A percentile compares a stretch with the other conserved stretches of the same genome.
Conservation (phyloP, 2,329 filamentous ascomycete genomes). For the Ophiostoma sp. region DNA sequence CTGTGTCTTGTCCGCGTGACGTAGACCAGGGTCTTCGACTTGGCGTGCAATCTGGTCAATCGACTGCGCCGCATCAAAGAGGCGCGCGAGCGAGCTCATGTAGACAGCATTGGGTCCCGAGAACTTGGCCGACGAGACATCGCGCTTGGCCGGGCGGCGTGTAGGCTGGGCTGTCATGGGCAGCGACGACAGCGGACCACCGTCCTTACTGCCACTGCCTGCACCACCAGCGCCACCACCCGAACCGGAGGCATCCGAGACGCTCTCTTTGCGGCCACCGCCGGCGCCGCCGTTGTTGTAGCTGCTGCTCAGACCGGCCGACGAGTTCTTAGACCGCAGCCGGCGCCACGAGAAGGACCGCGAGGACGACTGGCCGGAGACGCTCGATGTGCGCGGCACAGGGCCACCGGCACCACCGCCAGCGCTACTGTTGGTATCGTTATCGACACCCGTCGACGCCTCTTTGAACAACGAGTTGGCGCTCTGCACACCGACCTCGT, state of each 20-base stretch:
- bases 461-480: constrained; percentile 75
- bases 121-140: constrained; percentile 68
- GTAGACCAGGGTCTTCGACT: constrained; percentile 90
- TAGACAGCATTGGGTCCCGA: constrained; percentile 85
- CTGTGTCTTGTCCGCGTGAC: constrained; percentile 88
- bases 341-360: constrained; percentile 88
- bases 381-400: constrained; percentile 59
- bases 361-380: constrained; percentile 71
- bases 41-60: constrained; percentile 94
- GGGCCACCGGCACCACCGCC: constrained; percentile 28
- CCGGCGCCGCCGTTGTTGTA: constrained; percentile 41
- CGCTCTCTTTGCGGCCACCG: constrained; percentile 43
- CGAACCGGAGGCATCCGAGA: constrained; percentile 45
- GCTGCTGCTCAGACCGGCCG: constrained; percentile 55
- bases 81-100: constrained; percentile 82
- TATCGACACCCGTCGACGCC: constrained; percentile 52
- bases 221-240: neutral
- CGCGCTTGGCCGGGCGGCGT: constrained; percentile 69
- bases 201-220: constrained; percentile 4
- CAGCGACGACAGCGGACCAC: constrained; percentile 60
- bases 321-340: constrained; percentile 84
- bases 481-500: constrained; percentile 82
- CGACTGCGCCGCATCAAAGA: constrained; percentile 92
- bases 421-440: constrained; percentile 36
- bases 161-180: constrained; percentile 71